Conservation (phyloP, 768 basidiomycete genomes). For the Mycena leptocephala region DNA sequence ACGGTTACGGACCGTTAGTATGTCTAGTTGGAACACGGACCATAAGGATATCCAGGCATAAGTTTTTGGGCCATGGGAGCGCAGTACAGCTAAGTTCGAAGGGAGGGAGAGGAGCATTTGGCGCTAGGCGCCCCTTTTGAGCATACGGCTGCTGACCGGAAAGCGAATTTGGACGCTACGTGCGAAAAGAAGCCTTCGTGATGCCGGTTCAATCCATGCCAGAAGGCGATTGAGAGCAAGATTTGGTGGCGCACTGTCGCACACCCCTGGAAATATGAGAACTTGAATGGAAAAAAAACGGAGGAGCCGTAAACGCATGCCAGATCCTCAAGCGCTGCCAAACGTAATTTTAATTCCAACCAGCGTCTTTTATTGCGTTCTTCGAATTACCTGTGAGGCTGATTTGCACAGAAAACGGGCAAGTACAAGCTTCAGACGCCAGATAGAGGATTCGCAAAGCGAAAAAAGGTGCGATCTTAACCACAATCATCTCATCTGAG, state of each 20-base stretch:
- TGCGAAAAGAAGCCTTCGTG: constrained; percentile 37
- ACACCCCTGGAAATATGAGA: constrained; percentile 25
- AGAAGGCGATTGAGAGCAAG: constrained; percentile 30
- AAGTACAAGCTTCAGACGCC: constrained; percentile 29
- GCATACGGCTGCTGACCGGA: constrained; percentile 33
- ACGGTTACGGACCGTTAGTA: neutral
- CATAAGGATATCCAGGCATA: constrained; percentile 68
- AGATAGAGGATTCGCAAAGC: constrained; percentile 25
- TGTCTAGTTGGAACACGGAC: constrained; percentile 11
- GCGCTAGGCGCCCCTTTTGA: constrained; percentile 32
- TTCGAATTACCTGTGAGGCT: constrained; percentile 14
- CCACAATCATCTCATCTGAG: neutral
- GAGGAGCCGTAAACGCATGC: constrained; percentile 2
- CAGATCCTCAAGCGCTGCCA: constrained; percentile 7
- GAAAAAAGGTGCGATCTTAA: constrained; percentile 21
- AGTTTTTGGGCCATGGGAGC: constrained; percentile 38
- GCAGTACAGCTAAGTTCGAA: neutral
- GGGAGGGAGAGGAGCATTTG: constrained; percentile 10
- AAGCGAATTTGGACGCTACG: constrained; percentile 39
- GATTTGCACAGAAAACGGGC: constrained; percentile 30
- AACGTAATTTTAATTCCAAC: constrained; percentile 12
- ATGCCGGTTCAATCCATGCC: constrained; percentile 33
- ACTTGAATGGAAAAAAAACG: constrained; percentile 19
- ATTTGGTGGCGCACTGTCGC: constrained; percentile 26
- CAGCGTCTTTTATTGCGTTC: constrained; percentile 7